Evolutionary conservation across 225 moss, liverwort and hornwort genomes (phyloP).

Genomic region (Takakia lepidozioides): DNA sequence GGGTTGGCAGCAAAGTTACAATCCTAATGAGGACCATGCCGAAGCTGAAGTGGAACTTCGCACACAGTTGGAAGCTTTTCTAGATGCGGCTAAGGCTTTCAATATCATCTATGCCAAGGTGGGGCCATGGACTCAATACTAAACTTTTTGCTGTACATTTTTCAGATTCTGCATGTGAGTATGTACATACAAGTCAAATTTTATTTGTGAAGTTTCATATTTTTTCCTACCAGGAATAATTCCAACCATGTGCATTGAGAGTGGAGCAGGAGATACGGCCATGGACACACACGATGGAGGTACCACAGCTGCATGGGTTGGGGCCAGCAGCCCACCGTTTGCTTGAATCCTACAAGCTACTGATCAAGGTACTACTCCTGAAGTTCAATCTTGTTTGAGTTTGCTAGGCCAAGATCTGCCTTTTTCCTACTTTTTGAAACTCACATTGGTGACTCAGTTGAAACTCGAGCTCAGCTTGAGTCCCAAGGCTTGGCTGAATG

Average conservation of each 20-base stretch:
- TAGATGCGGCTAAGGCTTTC: constrained; percentile 79
- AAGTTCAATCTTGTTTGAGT: no score
- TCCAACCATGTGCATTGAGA: no score
- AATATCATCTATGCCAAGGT: constrained; percentile 93
- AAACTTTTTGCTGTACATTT: background rate
- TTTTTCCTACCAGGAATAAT: no score
- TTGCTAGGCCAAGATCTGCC: no score
- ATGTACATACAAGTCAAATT: no score
- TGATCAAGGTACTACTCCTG: constrained; percentile 48
- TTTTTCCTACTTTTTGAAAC: no score
- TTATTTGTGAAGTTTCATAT: no score
- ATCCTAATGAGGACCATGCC: constrained; percentile 79
- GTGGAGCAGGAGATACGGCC: constrained; percentile 83
- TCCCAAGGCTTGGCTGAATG: no score
- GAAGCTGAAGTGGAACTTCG: constrained; percentile 82
- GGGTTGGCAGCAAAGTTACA: constrained; percentile 89
- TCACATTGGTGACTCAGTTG: no score
- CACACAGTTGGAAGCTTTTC: constrained; percentile 64
- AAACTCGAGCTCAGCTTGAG: no score
- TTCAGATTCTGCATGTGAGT: no score
- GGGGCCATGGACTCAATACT: background rate
- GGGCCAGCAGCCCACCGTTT: constrained; percentile 88
- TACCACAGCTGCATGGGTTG: constrained; percentile 93
- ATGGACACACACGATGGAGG: constrained; percentile 99
- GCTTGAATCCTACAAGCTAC: constrained; percentile 77